Conservation (phyloP, 2,329 filamentous ascomycete species). For the Fusarium dimerum region DNA sequence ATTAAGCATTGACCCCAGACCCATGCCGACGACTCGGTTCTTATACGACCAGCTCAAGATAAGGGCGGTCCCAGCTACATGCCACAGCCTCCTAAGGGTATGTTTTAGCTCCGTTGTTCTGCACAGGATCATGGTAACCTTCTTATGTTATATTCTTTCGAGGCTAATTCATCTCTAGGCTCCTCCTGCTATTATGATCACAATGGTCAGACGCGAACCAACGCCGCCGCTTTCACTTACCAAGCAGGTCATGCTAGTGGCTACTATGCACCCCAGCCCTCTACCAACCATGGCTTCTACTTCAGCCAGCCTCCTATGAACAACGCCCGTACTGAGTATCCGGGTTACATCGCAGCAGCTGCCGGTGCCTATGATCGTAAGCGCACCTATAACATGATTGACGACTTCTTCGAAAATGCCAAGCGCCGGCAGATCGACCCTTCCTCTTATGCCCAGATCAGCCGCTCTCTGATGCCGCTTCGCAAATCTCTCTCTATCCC, state of each 20-base stretch:
- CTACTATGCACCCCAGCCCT: constrained; percentile 60
- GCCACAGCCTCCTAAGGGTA: constrained; percentile 54
- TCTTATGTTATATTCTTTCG: constrained; percentile 30
- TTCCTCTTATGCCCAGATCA: constrained; percentile 85
- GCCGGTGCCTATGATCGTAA: constrained; percentile 69
- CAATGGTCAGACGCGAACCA: constrained; percentile 62
- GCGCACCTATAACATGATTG: constrained; percentile 83
- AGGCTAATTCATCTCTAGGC: constrained; percentile 49
- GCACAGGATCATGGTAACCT: constrained; percentile 7
- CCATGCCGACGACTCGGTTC: constrained; percentile 90
- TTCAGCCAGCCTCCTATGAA: constrained; percentile 67
- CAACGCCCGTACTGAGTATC: constrained; percentile 57
- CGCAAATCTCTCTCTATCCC: constrained; percentile 70
- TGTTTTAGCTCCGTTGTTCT: constrained; percentile 30
- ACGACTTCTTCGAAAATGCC: constrained; percentile 90
- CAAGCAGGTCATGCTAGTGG: constrained; percentile 52
- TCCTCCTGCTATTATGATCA: constrained; percentile 65
- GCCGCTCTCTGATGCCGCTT: constrained; percentile 81
- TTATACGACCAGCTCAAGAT: constrained; percentile 55
- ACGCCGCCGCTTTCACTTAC: constrained; percentile 56
- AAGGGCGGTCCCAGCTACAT: constrained; percentile 58
- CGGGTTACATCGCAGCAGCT: constrained; percentile 56
- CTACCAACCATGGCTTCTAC: constrained; percentile 71
- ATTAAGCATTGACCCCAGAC: constrained; percentile 53
- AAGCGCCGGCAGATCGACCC: constrained; percentile 92